Evolutionary conservation across 257 asterid species (phyloP).

Genomic region (Echites panduratus): DNA sequence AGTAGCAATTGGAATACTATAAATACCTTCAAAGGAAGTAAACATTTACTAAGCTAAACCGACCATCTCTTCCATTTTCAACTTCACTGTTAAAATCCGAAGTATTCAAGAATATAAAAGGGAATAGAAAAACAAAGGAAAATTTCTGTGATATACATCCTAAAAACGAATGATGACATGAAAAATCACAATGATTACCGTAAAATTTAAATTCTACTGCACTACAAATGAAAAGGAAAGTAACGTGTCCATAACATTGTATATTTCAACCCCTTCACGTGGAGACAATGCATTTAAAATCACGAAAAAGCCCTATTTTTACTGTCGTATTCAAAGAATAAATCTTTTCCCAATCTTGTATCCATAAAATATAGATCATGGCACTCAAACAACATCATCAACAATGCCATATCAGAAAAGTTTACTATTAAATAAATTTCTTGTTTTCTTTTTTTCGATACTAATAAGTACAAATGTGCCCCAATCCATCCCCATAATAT

Average conservation of each 20-base stretch:
- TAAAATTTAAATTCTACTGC: not conserved
- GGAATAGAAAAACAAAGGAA: not conserved
- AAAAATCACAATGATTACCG: not conserved
- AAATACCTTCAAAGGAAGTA: not conserved
- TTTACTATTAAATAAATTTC: not conserved
- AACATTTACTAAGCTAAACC: not conserved
- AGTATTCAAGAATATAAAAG: not conserved
- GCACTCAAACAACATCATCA: not conserved
- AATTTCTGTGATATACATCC: not conserved
- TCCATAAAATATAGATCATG: not conserved
- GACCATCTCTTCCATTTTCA: not conserved
- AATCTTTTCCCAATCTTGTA: not conserved
- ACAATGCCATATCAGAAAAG: not conserved
- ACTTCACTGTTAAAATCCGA: not conserved
- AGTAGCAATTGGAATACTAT: not conserved
- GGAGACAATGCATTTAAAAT: not conserved
- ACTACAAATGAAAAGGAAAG: not conserved
- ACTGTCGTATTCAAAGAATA: not conserved
- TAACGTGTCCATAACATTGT: not conserved
- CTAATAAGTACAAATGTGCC: not conserved
- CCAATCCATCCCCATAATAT: not conserved
- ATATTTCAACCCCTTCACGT: not conserved
- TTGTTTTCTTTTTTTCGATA: not conserved
- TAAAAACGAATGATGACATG: not conserved
- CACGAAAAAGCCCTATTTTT: not conserved